Base-by-base conservation (phyloP, 2,329 filamentous ascomycete genomes). In the Calonectria henricotiae region DNA sequence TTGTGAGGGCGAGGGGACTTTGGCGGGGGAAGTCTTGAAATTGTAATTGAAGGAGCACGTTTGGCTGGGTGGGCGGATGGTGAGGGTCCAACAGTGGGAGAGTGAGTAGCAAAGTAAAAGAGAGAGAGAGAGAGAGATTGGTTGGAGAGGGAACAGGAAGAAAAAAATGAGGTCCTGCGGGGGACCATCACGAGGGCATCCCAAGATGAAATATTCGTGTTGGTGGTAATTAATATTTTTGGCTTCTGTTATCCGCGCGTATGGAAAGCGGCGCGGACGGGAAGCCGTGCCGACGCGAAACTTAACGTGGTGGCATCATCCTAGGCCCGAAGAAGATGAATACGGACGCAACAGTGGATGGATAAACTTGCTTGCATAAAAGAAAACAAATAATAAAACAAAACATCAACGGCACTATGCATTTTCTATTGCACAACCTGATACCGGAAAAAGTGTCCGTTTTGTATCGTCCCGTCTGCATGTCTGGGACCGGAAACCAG, bases 21-120 rank as follows among this genome's bases (percentile, higher is more conserved):
- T 20, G 20, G 20, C 20, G 20, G 20, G 20, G 17, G 37, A 37
- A n/a, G 62, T 30, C 27, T 30, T 7, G 27, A 30, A 30, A 30
- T 69, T 64, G 46, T 39, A 58, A 58, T 58, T 58, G 51, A 58
- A 69, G 65, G 69, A 65, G 43, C 44, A 63, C 17, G 49, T 61
- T 32, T 30, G 46, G 43, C n/a, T 27, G 55, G 20, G 32, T 27
- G 27, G 25, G 63, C 67, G 67, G 67, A 69, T 39, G 32, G 9
- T 39, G 7, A 65, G 27, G 67, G 44, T 62, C 67, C 67, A 62
- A 60, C 32, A 23, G 35, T n/a, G 20, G 44, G 47, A 44, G 41
- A 0, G 37, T 54, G 13, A 30, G n/a, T 17, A 44, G 32, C 30
- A 39, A 23, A 32, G 20, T 27, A 47, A 6, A 39, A 39, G 12